A percentile compares a stretch with the other conserved stretches of the same genome.
phyloP scores from a whole-genome alignment of 768 basidiomycete genomes.

The Mycena rebaudengoi region DNA sequence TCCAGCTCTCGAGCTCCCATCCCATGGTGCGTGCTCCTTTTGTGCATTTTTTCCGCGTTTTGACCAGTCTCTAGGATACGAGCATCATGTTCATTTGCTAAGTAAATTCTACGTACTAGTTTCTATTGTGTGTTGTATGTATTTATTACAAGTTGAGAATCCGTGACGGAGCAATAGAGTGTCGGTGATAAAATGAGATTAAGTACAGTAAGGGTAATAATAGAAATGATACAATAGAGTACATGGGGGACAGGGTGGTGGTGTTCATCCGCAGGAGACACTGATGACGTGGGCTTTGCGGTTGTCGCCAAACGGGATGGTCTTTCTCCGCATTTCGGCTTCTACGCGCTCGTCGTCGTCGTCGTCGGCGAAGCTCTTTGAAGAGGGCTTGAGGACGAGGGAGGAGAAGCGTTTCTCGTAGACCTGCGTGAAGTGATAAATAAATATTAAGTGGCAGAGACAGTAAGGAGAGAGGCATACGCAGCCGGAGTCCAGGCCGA shows the following conservation, averaged over 20 bases:
- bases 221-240: slow-evolving; percentile 14
- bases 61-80: slow-evolving; percentile 33
- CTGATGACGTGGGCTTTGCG: slow-evolving; percentile 58
- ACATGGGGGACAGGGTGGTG: background rate
- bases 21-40: slow-evolving; percentile 49
- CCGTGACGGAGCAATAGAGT: background rate
- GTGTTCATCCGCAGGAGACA: slow-evolving; percentile 51
- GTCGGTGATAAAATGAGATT: background rate
- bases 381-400: slow-evolving; percentile 9
- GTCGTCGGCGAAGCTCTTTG: slow-evolving; percentile 1
- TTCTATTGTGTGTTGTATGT: too few species aligned
- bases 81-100: slow-evolving; percentile 41
- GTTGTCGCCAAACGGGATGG: slow-evolving; percentile 69
- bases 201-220: slow-evolving; percentile 8
- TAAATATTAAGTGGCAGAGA: background rate
- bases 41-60: background rate
- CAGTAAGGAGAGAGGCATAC: slow-evolving; percentile 41
- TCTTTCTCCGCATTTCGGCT: slow-evolving; percentile 30
- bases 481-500: slow-evolving; percentile 90
- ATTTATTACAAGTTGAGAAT: too few species aligned
- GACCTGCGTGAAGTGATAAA: background rate
- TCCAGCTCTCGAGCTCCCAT: slow-evolving; percentile 48
- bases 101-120: too few species aligned
- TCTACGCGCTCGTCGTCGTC: slow-evolving; percentile 21
- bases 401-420: background rate